Conservation (phyloP, 1,284 basidiomycete species). For the Rhodotorula mucilaginosa region DNA sequence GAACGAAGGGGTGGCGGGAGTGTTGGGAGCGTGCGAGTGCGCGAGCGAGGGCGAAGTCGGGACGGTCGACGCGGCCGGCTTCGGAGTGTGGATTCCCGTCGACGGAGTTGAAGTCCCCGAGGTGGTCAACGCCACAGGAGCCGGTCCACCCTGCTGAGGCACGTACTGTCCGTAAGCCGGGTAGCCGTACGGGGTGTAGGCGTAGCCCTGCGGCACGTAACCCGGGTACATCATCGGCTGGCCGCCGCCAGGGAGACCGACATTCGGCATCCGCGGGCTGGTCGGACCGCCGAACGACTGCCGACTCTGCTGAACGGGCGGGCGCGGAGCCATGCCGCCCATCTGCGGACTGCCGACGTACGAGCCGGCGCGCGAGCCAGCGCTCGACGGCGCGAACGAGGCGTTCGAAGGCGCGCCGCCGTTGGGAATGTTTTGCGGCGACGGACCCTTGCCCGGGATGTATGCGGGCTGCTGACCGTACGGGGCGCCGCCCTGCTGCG, state of each 20-base stretch:
- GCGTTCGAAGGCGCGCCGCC: slow-evolving; percentile 10
- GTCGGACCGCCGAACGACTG: slow-evolving; percentile 29
- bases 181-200: not conserved
- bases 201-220: slow-evolving; percentile 12
- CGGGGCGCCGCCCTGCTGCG: not conserved
- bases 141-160: not conserved
- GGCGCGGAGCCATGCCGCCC: slow-evolving; percentile 23
- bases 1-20: slow-evolving; percentile 24
- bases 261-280: slow-evolving; percentile 32
- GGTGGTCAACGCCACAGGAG: slow-evolving; percentile 4
- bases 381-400: slow-evolving; percentile 22
- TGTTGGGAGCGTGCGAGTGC: slow-evolving; percentile 19
- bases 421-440: slow-evolving; percentile 39
- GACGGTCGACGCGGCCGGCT: slow-evolving; percentile 10
- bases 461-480: slow-evolving; percentile 16
- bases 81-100: slow-evolving; percentile 27
- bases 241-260: slow-evolving; percentile 9
- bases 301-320: slow-evolving; percentile 6
- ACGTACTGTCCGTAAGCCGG: slow-evolving; percentile 2
- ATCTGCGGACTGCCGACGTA: slow-evolving; percentile 31
- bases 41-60: slow-evolving; percentile 25
- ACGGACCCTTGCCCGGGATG: slow-evolving; percentile 26
- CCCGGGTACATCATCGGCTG: slow-evolving; percentile 30
- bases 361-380: slow-evolving; percentile 29
- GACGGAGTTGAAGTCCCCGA: slow-evolving; percentile 26